Conservation (phyloP, 2,329 filamentous ascomycete species). For the Allantophomopsis lycopodina region DNA sequence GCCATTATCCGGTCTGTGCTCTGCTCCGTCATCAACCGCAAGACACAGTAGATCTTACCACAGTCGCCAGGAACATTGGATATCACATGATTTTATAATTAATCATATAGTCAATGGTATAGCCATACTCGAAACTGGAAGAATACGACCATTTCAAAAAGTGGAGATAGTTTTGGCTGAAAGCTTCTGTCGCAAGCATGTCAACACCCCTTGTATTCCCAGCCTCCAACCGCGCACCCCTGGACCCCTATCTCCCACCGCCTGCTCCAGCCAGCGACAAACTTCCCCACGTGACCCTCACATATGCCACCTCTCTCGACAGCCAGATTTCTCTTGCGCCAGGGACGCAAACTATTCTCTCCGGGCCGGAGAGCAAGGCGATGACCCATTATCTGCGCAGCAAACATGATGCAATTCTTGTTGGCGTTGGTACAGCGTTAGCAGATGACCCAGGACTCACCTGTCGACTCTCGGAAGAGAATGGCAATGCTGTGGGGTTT, state of each 20-base stretch:
- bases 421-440: slow-evolving; percentile 73
- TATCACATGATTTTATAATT: too few species aligned
- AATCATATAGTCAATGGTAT: too few species aligned
- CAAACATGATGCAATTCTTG: slow-evolving; percentile 68
- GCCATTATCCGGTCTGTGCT: too few species aligned
- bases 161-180: too few species aligned
- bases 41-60: too few species aligned
- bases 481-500: slow-evolving; percentile 29
- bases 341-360: slow-evolving; percentile 70
- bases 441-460: slow-evolving; percentile 81
- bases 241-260: slow-evolving; percentile 2
- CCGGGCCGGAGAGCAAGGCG: slow-evolving; percentile 69
- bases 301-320: slow-evolving; percentile 85
- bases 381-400: slow-evolving; percentile 90
- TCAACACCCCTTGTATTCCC: slow-evolving; percentile 1
- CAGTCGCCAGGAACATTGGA: too few species aligned
- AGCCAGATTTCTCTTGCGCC: slow-evolving; percentile 63
- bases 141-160: too few species aligned
- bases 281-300: slow-evolving; percentile 43
- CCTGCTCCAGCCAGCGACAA: background rate
- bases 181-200: too few species aligned
- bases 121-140: too few species aligned
- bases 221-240: background rate
- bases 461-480: slow-evolving; percentile 53
- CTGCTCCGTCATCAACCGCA: too few species aligned